Percentiles rank a stretch among this genome's conserved stretches.
Evolutionary conservation across 1,139 yeast species (phyloP).

Genomic region (Yamadazyma aaseri): DNA sequence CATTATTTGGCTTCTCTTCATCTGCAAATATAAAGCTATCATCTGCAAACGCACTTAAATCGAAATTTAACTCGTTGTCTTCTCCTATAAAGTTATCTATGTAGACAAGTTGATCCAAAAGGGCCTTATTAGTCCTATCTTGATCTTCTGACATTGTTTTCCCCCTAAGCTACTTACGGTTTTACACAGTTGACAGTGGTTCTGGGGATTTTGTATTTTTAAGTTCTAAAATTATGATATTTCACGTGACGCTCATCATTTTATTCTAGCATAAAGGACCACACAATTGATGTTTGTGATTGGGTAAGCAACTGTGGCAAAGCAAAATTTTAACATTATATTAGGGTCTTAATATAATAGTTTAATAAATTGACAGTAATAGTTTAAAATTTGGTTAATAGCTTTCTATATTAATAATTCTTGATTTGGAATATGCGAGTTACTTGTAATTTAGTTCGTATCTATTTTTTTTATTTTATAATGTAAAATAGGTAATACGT

Average conservation of each 20-base stretch:
- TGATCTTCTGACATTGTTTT: slow-evolving; percentile 14
- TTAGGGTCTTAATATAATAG: no score
- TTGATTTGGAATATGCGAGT: no score
- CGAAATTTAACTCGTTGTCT: slow-evolving; percentile 69
- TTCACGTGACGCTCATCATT: slow-evolving; percentile 1
- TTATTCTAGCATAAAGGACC: no score
- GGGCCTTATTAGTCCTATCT: slow-evolving; percentile 35
- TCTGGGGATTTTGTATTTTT: background rate
- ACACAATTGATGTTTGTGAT: no score
- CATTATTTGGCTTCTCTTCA: slow-evolving; percentile 59
- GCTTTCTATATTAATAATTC: no score
- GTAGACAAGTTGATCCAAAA: slow-evolving; percentile 72
- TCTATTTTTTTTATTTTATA: no score
- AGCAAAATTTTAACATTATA: no score
- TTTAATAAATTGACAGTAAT: no score
- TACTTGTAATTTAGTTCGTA: no score
- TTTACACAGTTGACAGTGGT: background rate
- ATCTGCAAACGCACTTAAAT: slow-evolving; percentile 77
- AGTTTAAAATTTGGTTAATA: no score
- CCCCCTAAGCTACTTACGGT: background rate
- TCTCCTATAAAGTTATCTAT: slow-evolving; percentile 69
- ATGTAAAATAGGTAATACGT: no score
- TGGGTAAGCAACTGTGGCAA: no score
- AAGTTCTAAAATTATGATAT: background rate
- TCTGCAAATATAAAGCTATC: slow-evolving; percentile 76